A percentile compares a stretch with the other conserved stretches of the same genome.
These are phyloP conservation scores for Drechslerella coelobrocha DNA, from an alignment of 2,329 filamentous ascomycete genomes.

Conservation along the genomic window DNA sequence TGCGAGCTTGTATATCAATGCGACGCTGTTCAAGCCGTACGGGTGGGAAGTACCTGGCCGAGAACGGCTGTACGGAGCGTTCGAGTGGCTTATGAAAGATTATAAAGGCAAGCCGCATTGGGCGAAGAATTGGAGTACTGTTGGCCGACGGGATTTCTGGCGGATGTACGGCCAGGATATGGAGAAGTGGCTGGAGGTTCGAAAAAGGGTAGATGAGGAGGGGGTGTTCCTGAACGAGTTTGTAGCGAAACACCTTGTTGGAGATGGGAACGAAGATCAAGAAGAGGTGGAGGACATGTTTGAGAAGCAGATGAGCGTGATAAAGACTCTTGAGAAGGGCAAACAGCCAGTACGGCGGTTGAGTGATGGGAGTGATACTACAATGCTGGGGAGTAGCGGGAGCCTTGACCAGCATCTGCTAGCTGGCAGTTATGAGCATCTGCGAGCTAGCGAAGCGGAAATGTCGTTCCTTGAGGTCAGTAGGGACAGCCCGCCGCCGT, in stretches of 20 bases:
- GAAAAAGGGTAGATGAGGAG: slow-evolving; percentile 75
- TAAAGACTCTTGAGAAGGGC: slow-evolving; percentile 19
- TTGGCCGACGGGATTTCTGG: slow-evolving; percentile 67
- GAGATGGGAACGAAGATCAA: slow-evolving; percentile 23
- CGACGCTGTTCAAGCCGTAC: slow-evolving; percentile 86
- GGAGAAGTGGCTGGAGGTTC: slow-evolving; percentile 70
- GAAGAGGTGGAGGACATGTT: slow-evolving; percentile 41
- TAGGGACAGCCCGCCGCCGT: slow-evolving; percentile 39
- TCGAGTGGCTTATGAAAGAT: slow-evolving; percentile 89
- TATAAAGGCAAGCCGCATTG: slow-evolving; percentile 83
- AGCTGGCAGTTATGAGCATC: slow-evolving; percentile 48
- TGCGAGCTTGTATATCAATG: slow-evolving; percentile 86
- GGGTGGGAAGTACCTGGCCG: slow-evolving; percentile 73
- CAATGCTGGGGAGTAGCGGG: slow-evolving; percentile 40
- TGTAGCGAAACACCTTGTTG: slow-evolving; percentile 74
- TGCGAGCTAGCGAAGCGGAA: slow-evolving; percentile 45
- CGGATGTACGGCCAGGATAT: slow-evolving; percentile 74
- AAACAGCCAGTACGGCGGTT: slow-evolving; percentile 26
- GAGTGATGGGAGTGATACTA: slow-evolving; percentile 43
- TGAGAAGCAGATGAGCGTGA: slow-evolving; percentile 17
- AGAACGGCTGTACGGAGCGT: slow-evolving; percentile 82
- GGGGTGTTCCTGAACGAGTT: slow-evolving; percentile 91
- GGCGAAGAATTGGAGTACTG: slow-evolving; percentile 84
- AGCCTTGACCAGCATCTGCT: slow-evolving; percentile 26
- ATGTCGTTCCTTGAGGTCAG: slow-evolving; percentile 49